Evolutionary conservation across 345 rosid species (phyloP).

Genomic region (Moricandia moricandioides): DNA sequence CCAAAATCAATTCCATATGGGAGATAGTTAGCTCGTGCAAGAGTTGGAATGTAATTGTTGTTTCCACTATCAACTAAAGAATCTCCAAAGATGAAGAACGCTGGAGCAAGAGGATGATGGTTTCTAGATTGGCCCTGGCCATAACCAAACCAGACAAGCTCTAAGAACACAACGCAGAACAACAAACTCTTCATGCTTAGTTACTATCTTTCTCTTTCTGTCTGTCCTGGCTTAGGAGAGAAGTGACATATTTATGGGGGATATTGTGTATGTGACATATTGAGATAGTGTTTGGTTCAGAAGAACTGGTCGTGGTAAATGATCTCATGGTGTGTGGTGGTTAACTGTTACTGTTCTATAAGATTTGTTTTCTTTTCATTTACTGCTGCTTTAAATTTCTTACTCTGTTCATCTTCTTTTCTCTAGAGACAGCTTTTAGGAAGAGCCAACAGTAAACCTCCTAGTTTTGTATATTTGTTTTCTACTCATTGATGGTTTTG

Average conservation of each 20-base stretch:
- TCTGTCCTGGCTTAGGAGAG: conserved; percentile 1
- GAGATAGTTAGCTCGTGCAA: conserved; percentile 38
- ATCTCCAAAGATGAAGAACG: conserved; percentile 43
- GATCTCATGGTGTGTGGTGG: conserved; percentile 38
- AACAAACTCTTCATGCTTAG: conserved; percentile 25
- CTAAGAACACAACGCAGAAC: conserved; percentile 12
- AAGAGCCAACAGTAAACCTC: conserved; percentile 14
- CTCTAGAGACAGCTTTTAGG: conserved; percentile 26
- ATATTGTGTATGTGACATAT: background rate
- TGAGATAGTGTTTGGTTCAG: conserved; percentile 7
- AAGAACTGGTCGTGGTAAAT: conserved; percentile 38
- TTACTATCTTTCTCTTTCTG: conserved; percentile 1
- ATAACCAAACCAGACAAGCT: conserved; percentile 23
- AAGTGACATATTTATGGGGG: background rate
- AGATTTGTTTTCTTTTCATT: conserved; percentile 1
- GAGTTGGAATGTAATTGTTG: conserved; percentile 41
- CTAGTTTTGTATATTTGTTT: conserved; percentile 15
- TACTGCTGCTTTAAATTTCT: conserved; percentile 25
- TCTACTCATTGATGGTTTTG: conserved; percentile 18
- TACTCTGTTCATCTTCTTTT: conserved; percentile 20
- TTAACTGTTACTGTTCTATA: conserved; percentile 34
- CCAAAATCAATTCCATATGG: conserved; percentile 52
- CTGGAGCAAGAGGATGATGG: conserved; percentile 36
- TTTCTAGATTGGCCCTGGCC: conserved; percentile 19
- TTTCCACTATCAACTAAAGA: conserved; percentile 42